phyloP scores from a whole-genome alignment of 2,329 filamentous ascomycete genomes.

The Gyromitra esculenta region DNA sequence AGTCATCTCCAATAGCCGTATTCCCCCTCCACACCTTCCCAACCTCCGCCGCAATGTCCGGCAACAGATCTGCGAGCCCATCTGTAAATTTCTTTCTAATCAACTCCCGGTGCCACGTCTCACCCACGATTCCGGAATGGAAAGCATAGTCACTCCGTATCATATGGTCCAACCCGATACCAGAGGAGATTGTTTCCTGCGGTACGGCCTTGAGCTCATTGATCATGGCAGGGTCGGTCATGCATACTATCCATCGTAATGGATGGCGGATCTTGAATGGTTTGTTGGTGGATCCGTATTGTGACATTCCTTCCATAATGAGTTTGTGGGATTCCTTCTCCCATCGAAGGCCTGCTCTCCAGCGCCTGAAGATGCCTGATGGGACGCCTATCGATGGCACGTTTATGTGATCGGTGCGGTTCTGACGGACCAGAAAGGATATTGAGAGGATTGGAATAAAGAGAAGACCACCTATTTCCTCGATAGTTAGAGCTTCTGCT shows the following conservation, averaged over 20 bases:
- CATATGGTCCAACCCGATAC: conserved; percentile 43
- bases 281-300: conserved; percentile 15
- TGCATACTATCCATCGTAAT: conserved; percentile 42
- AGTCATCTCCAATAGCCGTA: conserved; percentile 16
- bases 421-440: not conserved
- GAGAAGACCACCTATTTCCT: not conserved
- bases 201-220: conserved; percentile 38
- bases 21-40: conserved; percentile 3
- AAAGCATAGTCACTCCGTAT: conserved; percentile 48
- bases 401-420: not conserved
- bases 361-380: not conserved
- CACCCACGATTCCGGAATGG: conserved; percentile 34
- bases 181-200: conserved; percentile 42
- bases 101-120: conserved; percentile 48
- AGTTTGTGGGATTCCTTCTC: not conserved
- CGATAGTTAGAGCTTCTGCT: not conserved
- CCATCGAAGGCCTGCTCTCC: not conserved
- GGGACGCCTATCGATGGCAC: not conserved
- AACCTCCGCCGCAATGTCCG: conserved; percentile 45
- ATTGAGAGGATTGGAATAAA: not conserved
- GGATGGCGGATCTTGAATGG: conserved; percentile 48
- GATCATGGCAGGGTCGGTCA: conserved; percentile 29
- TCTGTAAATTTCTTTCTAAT: conserved; percentile 44
- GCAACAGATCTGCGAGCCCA: conserved; percentile 30
- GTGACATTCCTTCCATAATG: not conserved